These are phyloP conservation scores for Cladosporium sp. DNA, from an alignment of 2,329 filamentous ascomycete species.

Conservation along the genomic window DNA sequence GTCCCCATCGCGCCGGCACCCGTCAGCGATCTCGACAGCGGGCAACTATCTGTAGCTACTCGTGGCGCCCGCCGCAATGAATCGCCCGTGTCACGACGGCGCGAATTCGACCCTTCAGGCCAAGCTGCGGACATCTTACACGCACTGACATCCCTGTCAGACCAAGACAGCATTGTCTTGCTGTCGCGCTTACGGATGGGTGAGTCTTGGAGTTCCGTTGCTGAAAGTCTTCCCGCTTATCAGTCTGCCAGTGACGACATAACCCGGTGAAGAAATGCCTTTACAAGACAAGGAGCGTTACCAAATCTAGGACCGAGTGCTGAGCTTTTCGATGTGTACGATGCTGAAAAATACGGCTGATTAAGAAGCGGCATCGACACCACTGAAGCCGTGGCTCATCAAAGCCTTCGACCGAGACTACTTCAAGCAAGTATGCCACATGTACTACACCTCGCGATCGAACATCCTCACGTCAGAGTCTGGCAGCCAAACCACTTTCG, in stretches of 20 bases:
- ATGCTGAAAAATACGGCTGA: not conserved
- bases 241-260: not conserved
- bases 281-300: not conserved
- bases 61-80: not conserved
- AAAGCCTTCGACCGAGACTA: conserved; percentile 1
- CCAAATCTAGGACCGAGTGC: not conserved
- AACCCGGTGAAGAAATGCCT: not conserved
- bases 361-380: not conserved
- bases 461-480: not conserved
- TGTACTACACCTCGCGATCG: not conserved
- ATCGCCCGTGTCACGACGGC: not conserved
- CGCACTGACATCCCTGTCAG: not conserved
- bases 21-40: not conserved
- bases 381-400: not conserved
- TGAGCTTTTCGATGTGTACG: not conserved
- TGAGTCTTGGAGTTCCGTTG: not conserved
- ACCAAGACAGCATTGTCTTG: conserved; percentile 4
- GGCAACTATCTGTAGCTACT: not conserved
- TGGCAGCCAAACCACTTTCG: not conserved
- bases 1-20: not conserved
- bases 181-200: conserved; percentile 10
- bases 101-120: not conserved
- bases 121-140: not conserved
- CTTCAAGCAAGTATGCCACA: not conserved
- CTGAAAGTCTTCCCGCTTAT: not conserved